Evolutionary conservation across 768 basidiomycete genomes (phyloP).

Genomic region (Tephrocybe sp.): DNA sequence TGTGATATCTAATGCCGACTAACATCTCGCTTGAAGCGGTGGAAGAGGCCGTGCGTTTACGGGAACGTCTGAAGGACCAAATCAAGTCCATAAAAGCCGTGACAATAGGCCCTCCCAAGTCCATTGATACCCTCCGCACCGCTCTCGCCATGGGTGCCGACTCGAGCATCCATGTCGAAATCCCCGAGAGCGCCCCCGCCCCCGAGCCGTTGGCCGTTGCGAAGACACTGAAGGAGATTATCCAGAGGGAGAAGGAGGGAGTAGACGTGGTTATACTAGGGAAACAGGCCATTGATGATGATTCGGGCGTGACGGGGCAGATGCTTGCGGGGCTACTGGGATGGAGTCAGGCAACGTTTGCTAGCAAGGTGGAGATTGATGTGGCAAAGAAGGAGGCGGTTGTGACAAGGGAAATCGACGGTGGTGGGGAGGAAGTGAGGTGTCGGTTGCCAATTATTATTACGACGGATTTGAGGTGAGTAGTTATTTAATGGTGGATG

Average conservation of each 20-base stretch:
- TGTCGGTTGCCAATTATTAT: constrained; percentile 82
- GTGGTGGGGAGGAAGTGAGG: constrained; percentile 82
- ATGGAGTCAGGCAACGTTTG: constrained; percentile 95
- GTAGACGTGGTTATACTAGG: constrained; percentile 93
- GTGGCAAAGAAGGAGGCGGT: constrained; percentile 58
- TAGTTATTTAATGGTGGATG: constrained; percentile 6
- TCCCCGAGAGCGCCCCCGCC: constrained; percentile 66
- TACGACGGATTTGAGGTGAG: constrained; percentile 91
- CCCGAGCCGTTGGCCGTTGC: constrained; percentile 94
- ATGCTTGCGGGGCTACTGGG: constrained; percentile 93
- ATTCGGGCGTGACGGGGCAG: constrained; percentile 93
- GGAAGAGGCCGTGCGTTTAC: constrained; percentile 95
- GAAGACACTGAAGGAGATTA: constrained; percentile 76
- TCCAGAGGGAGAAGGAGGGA: constrained; percentile 54
- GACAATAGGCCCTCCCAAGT: constrained; percentile 92
- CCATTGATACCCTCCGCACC: constrained; percentile 87
- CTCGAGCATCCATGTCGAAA: constrained; percentile 86
- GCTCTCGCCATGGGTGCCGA: constrained; percentile 99
- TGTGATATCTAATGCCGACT: background rate
- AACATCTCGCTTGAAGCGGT: constrained; percentile 57
- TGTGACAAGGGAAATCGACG: constrained; percentile 92
- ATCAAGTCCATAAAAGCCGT: constrained; percentile 89
- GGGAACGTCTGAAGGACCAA: constrained; percentile 73
- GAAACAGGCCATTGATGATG: constrained; percentile 98
- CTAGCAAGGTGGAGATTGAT: constrained; percentile 81